Conservation (phyloP, 2,329 filamentous ascomycete species). For the Colletotrichum nymphaeae region DNA sequence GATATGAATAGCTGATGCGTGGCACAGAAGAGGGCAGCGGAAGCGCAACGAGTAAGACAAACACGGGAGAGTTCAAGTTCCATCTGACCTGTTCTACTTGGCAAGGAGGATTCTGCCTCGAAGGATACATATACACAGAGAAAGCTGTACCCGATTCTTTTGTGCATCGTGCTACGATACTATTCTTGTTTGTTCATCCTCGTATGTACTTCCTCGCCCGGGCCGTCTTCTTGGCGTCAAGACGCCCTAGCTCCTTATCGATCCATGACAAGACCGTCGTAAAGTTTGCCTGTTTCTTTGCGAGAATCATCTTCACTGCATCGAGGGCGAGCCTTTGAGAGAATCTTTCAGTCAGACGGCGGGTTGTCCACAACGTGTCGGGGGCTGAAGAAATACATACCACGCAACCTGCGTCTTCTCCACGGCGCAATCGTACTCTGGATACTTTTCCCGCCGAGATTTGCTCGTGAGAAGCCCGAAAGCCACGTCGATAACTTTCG, state of each 20-base stretch:
- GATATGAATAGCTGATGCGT: background rate
- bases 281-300: slow-evolving; percentile 29
- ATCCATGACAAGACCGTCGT: slow-evolving; percentile 27
- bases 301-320: slow-evolving; percentile 15
- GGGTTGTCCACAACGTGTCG: background rate
- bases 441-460: slow-evolving; percentile 55
- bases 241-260: slow-evolving; percentile 5
- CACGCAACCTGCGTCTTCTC: slow-evolving; percentile 69
- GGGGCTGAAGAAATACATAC: slow-evolving; percentile 56
- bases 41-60: too few relatives aligned
- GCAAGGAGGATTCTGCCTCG: too few relatives aligned
- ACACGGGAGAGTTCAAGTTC: too few relatives aligned
- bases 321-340: slow-evolving; percentile 28
- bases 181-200: background rate
- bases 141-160: too few relatives aligned
- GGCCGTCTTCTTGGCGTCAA: slow-evolving; percentile 22
- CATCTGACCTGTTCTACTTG: too few relatives aligned
- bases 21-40: too few relatives aligned
- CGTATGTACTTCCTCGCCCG: slow-evolving; percentile 9
- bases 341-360: background rate
- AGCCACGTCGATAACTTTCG: slow-evolving; percentile 73
- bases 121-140: too few relatives aligned
- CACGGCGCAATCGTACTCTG: slow-evolving; percentile 69
- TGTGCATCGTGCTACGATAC: too few relatives aligned
- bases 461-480: slow-evolving; percentile 71